Evolutionary conservation across 139 green algal species (phyloP).

Genomic region (Auxenochlorella pyrenoidosa): DNA sequence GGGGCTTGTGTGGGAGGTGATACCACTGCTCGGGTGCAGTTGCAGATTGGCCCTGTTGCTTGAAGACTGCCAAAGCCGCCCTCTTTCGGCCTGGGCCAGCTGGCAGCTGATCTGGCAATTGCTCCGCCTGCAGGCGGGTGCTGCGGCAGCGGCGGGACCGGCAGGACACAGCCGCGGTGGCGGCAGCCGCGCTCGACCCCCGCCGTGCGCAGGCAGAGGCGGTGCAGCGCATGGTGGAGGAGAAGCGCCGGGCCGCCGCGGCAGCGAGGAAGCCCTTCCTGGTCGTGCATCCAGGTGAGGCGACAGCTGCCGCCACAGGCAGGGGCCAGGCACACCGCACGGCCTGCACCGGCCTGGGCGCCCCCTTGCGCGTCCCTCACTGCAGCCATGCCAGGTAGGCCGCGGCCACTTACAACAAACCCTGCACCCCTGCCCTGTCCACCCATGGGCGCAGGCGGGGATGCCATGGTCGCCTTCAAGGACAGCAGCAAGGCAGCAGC

Average conservation of each 20-base stretch:
- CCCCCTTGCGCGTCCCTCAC: too few relatives aligned
- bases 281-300: conserved; percentile 12
- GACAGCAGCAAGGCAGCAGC: conserved; percentile 6
- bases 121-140: not conserved
- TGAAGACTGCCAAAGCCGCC: too few relatives aligned
- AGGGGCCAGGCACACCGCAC: not conserved
- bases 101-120: not conserved
- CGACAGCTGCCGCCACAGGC: not conserved
- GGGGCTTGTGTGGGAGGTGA: too few relatives aligned
- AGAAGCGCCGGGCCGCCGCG: not conserved
- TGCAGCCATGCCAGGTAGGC: too few relatives aligned
- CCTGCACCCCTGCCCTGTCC: too few relatives aligned
- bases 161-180: not conserved
- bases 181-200: not conserved
- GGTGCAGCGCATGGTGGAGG: conserved; percentile 26
- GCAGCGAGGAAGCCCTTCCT: conserved; percentile 22
- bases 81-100: not conserved
- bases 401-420: too few relatives aligned
- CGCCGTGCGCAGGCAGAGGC: not conserved
- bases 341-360: too few relatives aligned
- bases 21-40: too few relatives aligned
- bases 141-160: not conserved
- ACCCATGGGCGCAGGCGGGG: not conserved
- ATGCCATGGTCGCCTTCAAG: conserved; percentile 21
- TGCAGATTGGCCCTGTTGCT: too few relatives aligned